Evolutionary conservation across 305 asterid species (phyloP), one percentile per base, ranked within the genome.

Genomic region (Fraxinus greggii): DNA sequence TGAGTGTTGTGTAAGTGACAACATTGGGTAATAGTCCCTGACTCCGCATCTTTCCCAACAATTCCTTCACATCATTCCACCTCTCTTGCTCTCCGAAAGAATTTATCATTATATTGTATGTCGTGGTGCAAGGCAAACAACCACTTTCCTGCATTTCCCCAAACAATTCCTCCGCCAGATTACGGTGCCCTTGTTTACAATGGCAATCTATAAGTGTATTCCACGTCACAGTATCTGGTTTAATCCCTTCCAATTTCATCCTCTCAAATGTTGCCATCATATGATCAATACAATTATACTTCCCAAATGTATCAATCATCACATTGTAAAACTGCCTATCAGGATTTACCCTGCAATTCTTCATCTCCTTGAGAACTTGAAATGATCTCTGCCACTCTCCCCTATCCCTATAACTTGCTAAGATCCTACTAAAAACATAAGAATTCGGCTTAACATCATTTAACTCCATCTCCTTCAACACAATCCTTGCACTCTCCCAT

Each of bases 331-430:
- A 94, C 81, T 93, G 97, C 24, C 94, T 87, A 83, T 93, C 94
- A 0, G 99, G 98, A 75, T 33, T 82, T 40, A 94, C 92, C 90
- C 99, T 97, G 67, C 88, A 88, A 69, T 79, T 89, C 87, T 87
- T 92, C 99, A 95, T 95, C 89, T 95, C 99, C 86, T 91, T 94
- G 59, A 95, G 93, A 80, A 94, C 98, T 87, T 95, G 96, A 88
- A 95, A 94, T 0, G 97, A 90, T 80, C 90, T 94, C 86, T 94
- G 97, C 99, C 99, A 95, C 88, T 95, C 98, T 59, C 99, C 99
- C 70, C 91, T 89, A 82, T 95, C 98, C 79, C 99, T 90, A 84
- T 90, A 95, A 84, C 90, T 85, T 32, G 98, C 92, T 86, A 95
- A 90, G 69, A 95, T 94, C 86, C 98, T 86, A 81, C 92, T 86